Base-by-base conservation (phyloP, 805 yeast genomes). In the Pichia kluyveri region DNA sequence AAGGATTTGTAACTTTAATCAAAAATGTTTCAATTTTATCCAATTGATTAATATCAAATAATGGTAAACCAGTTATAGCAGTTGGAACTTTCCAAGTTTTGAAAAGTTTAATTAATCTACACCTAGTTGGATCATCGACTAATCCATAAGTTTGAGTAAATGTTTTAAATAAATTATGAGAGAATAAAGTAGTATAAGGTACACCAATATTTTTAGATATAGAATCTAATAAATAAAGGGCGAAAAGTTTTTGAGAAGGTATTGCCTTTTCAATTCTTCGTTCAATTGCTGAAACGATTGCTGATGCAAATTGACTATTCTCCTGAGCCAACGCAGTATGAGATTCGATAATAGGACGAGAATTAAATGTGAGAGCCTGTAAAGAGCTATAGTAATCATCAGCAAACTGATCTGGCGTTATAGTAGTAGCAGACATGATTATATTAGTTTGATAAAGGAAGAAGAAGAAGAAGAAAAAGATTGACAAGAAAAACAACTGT, bases 151-250 rank as follows among this genome's bases (percentile, higher is more conserved):
- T 82, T 52, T 79, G 80, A 27, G 85, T 80, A 65, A 84, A 91
- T 4, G 86, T 69, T 54, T 75, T 77, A 67, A 76, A 83, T 42
- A 89, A 68, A 53, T 82, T 80, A 54, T 79, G 72, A 45, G 90
- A 83, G 61, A 93, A 80, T 45, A 86, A 63, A 8, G 80, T 72
- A n/a, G 88, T 86, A 63, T 91, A 93, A 1, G 98, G 97, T 51
- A 82, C 76, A 9, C 97, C 96, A 32, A 87, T 82, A 58, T 83
- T 86, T 65, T 93, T 93, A 67, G 91, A 85, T 43, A 93, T 85
- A 17, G 97, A 89, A 64, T 93, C 98, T 48, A 93, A 67, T 42
- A 91, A 72, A 61, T 91, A 93, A 51, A 93, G 72, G 5, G 93
- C 80, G 57, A 78, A 93, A 43, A 93, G 72, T 65, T 93, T 93